A percentile compares a stretch with the other conserved stretches of the same genome.
Evolutionary conservation across 2,329 filamentous ascomycete genomes (phyloP).

Genomic region (Mycogone perniciosa): DNA sequence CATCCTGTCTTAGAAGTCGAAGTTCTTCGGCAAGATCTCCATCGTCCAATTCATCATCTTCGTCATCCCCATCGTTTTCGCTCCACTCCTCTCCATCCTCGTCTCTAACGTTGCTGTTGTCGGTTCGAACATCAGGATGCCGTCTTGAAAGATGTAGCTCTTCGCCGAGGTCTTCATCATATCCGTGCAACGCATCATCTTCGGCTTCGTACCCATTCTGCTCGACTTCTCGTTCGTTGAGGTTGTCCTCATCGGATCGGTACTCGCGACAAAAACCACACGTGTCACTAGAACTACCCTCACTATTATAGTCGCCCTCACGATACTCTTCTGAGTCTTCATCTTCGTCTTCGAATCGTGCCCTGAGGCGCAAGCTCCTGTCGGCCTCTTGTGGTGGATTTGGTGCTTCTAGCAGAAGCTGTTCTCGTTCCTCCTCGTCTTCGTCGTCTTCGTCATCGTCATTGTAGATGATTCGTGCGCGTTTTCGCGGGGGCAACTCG

Average conservation of each 20-base stretch:
- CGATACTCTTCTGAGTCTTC: background rate
- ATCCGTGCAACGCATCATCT: background rate
- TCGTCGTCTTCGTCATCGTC: slow-evolving; percentile 32
- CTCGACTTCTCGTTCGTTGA: background rate
- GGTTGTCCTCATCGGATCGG: background rate
- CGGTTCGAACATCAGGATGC: background rate
- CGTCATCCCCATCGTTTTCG: background rate
- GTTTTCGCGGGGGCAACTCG: slow-evolving; percentile 68
- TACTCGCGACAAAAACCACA: no score
- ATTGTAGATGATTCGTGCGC: slow-evolving; percentile 44
- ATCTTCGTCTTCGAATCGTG: slow-evolving; percentile 19
- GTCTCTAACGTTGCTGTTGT: background rate
- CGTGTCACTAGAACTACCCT: background rate
- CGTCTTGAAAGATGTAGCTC: background rate
- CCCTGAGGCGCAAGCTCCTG: slow-evolving; percentile 12
- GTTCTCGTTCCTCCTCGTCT: slow-evolving; percentile 30
- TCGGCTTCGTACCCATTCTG: background rate
- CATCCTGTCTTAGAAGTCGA: slow-evolving; percentile 8
- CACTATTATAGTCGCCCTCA: background rate
- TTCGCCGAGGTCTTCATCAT: slow-evolving; percentile 5
- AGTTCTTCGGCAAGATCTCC: background rate
- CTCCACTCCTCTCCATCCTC: background rate
- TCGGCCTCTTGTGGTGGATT: background rate
- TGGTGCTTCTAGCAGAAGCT: slow-evolving; percentile 1
- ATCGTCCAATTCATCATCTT: background rate